Conservation (phyloP, 2,329 filamentous ascomycete species). For the Fusarium sp. region DNA sequence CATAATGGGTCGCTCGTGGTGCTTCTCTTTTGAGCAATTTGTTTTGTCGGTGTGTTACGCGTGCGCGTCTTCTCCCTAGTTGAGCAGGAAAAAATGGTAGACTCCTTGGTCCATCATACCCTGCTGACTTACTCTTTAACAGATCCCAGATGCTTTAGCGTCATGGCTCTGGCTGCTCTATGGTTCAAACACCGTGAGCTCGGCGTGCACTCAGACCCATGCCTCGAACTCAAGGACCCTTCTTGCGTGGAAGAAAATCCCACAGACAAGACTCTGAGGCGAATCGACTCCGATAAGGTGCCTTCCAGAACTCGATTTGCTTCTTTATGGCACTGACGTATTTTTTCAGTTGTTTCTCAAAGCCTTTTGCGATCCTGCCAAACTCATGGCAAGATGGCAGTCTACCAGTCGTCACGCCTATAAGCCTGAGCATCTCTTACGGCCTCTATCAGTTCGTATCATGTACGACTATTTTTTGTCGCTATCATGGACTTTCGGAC, state of each 20-base stretch:
- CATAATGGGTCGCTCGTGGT: slow-evolving; percentile 52
- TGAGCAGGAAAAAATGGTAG: slow-evolving; percentile 30
- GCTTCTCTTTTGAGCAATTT: slow-evolving; percentile 46
- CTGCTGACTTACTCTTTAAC: slow-evolving; percentile 43
- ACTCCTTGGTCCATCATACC: slow-evolving; percentile 32
- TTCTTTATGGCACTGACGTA: background rate
- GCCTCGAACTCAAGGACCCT: slow-evolving; percentile 36
- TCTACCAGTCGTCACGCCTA: background rate
- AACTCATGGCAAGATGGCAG: background rate
- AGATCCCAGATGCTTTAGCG: slow-evolving; percentile 42
- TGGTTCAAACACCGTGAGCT: slow-evolving; percentile 43
- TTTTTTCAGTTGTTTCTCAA: background rate
- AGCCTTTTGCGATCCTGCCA: background rate
- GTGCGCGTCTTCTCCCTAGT: slow-evolving; percentile 48
- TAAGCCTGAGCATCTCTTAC: slow-evolving; percentile 15
- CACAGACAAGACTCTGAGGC: slow-evolving; percentile 8
- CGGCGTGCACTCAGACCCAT: slow-evolving; percentile 45
- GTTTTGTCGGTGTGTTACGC: slow-evolving; percentile 56
- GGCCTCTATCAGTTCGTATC: slow-evolving; percentile 13
- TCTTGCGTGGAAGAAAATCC: slow-evolving; percentile 28
- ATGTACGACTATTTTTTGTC: slow-evolving; percentile 35
- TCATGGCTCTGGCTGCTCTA: slow-evolving; percentile 38
- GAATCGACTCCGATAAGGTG: background rate
- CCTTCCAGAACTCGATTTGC: background rate
- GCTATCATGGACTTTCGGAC: slow-evolving; percentile 38